A percentile compares a stretch with the other conserved stretches of the same genome.
These are phyloP conservation scores for Porodaedalea pini DNA, from an alignment of 1,284 basidiomycete genomes.

Conservation along the genomic window DNA sequence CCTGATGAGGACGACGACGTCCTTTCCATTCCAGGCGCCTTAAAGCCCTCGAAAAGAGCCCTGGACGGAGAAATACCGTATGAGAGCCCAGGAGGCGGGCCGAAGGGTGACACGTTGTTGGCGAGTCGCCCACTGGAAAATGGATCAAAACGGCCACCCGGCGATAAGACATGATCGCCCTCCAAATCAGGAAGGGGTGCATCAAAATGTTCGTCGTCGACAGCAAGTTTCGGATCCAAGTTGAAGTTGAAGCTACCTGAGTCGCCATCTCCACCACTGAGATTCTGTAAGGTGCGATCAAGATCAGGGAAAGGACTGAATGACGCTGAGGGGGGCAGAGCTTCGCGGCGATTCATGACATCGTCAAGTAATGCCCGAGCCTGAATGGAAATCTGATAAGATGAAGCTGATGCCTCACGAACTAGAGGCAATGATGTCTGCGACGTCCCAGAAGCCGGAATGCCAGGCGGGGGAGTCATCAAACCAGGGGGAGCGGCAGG, in stretches of 20 bases:
- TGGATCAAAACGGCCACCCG: slow-evolving; percentile 12
- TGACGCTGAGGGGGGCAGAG: slow-evolving; percentile 40
- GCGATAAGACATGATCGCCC: slow-evolving; percentile 32
- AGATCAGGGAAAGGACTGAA: slow-evolving; percentile 88
- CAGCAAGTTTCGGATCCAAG: slow-evolving; percentile 70
- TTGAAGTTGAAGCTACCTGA: slow-evolving; percentile 77
- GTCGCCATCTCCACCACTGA: slow-evolving; percentile 53
- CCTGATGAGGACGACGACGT: slow-evolving; percentile 45
- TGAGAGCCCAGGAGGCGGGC: slow-evolving; percentile 48
- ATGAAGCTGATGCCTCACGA: slow-evolving; percentile 53
- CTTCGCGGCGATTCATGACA: slow-evolving; percentile 71
- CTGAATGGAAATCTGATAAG: slow-evolving; percentile 84
- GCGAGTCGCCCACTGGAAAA: slow-evolving; percentile 1
- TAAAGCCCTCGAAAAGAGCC: slow-evolving; percentile 48
- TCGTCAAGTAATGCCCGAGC: slow-evolving; percentile 84
- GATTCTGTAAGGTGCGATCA: slow-evolving; percentile 70
- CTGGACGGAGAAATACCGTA: slow-evolving; percentile 45
- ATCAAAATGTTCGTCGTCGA: slow-evolving; percentile 41
- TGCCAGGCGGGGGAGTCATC: slow-evolving; percentile 40
- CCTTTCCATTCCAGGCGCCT: slow-evolving; percentile 41
- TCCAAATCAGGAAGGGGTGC: slow-evolving; percentile 52
- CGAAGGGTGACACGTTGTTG: slow-evolving; percentile 3
- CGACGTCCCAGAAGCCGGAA: slow-evolving; percentile 32
- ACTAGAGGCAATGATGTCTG: slow-evolving; percentile 47
- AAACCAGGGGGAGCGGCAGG: slow-evolving; percentile 65